Evolutionary conservation across 805 yeast genomes (phyloP).

Genomic region (Kluyveromyces siamensis): DNA sequence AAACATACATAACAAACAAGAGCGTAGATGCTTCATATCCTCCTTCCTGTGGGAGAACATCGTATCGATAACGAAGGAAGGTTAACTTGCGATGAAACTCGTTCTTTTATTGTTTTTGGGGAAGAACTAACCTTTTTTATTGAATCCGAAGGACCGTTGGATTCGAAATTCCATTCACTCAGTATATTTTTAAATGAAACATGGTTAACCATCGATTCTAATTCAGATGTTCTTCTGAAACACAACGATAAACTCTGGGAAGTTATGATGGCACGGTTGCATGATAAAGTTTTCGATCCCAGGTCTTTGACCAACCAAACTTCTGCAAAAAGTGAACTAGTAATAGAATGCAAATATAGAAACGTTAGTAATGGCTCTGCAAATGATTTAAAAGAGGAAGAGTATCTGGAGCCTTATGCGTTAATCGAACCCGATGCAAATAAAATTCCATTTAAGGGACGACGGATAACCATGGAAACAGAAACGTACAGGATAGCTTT

Average conservation of each 20-base stretch:
- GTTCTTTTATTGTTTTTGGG: conserved; percentile 1
- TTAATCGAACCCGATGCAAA: background rate
- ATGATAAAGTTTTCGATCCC: background rate
- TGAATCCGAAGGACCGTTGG: background rate
- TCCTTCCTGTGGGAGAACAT: background rate
- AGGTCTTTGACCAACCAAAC: background rate
- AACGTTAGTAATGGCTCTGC: background rate
- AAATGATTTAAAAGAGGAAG: background rate
- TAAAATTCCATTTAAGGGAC: background rate
- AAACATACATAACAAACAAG: too few species aligned
- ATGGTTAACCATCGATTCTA: background rate
- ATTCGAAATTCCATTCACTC: background rate
- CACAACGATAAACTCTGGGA: background rate
- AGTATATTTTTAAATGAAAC: background rate
- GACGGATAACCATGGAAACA: background rate
- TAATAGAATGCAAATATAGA: background rate
- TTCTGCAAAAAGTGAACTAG: background rate
- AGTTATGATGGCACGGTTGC: background rate
- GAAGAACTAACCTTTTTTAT: conserved; percentile 1
- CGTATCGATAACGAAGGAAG: background rate
- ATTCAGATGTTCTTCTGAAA: background rate
- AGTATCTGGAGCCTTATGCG: background rate
- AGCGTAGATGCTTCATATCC: background rate
- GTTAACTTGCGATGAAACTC: background rate
- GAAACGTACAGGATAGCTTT: conserved; percentile 3